Base-by-base conservation (phyloP, 2,329 filamentous ascomycete species). In the Venturia pyrina region DNA sequence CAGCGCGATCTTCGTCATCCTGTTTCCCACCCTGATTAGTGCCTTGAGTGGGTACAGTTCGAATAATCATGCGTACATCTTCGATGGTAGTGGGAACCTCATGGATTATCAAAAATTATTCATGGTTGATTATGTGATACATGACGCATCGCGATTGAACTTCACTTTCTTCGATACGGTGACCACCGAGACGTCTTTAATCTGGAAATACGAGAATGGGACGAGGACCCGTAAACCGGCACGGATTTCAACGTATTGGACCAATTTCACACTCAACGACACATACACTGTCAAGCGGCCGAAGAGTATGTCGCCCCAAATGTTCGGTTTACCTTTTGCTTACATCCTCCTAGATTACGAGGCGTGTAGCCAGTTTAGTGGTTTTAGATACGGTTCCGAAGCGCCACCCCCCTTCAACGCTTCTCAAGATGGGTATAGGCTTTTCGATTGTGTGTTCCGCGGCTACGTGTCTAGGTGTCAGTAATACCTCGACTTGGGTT, bases 21-120 rank as follows among this genome's bases (percentile, higher is more conserved):
- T 50, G 0, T 72, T 71, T 56, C 70, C 70, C 6, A 72, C 69
- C 0, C 50, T 72, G 5, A 64, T 66, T 1, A 69, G 70, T 19
- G 69, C 71, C 2, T 70, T 72, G 70, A 69, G 68, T 37, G 70
- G 70, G 19, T 72, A 72, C 28, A 68, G 56, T 1, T 63, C 50
- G 1, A 66, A 67, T 3, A 61, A 69, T 11, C 41, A 65, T 5
- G 48, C 70, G 2, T 70, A 63, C 24, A 62, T 72, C 1, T 44
- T 34, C 2, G 68, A 66, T n/a, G 21, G 13, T 8, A 32, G 24
- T 56, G 48, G 48, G n/a, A 56, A 56, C 13, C 21, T 15, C 24
- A 56, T 56, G 50, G 50, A 56, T 32, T 56, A 56, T 19, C 19
- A 56, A 56, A 32, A 56, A 7, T 24, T 56, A 17, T 56, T 32